Conservation (phyloP, 352 stramenopile genomes). For the Globisporangium nunn region DNA sequence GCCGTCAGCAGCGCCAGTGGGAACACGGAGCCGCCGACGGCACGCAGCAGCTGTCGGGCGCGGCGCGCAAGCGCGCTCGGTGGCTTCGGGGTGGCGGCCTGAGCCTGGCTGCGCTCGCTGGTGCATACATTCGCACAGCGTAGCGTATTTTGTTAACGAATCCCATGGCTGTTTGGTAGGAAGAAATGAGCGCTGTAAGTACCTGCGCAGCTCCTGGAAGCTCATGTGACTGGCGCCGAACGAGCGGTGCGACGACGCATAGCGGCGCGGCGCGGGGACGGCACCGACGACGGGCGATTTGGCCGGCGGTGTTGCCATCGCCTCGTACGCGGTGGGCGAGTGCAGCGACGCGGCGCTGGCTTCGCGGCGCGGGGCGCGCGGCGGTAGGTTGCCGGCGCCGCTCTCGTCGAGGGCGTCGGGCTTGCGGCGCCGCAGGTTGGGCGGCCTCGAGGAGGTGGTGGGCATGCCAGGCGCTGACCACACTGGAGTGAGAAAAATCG, state of each 20-base stretch:
- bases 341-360: constrained; percentile 5
- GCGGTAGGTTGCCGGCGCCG: neutral
- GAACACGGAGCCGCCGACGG: constrained; percentile 27
- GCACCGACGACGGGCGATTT: neutral
- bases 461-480: too few species aligned
- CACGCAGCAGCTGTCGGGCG: constrained; percentile 16
- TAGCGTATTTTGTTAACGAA: too few species aligned
- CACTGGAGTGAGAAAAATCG: too few species aligned
- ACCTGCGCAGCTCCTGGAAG: constrained; percentile 12
- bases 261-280: constrained; percentile 6
- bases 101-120: constrained; percentile 4
- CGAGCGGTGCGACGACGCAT: constrained; percentile 12
- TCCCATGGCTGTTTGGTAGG: neutral
- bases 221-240: constrained; percentile 6
- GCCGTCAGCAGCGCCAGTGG: constrained; percentile 46
- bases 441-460: too few species aligned
- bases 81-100: neutral
- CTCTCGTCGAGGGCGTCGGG: neutral
- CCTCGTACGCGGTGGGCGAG: constrained; percentile 21
- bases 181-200: neutral
- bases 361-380: neutral
- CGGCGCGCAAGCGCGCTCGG: constrained; percentile 15
- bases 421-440: neutral
- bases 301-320: constrained; percentile 24
- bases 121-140: neutral